Base-by-base conservation (phyloP, 805 yeast species). In the Starmerella geochares region DNA sequence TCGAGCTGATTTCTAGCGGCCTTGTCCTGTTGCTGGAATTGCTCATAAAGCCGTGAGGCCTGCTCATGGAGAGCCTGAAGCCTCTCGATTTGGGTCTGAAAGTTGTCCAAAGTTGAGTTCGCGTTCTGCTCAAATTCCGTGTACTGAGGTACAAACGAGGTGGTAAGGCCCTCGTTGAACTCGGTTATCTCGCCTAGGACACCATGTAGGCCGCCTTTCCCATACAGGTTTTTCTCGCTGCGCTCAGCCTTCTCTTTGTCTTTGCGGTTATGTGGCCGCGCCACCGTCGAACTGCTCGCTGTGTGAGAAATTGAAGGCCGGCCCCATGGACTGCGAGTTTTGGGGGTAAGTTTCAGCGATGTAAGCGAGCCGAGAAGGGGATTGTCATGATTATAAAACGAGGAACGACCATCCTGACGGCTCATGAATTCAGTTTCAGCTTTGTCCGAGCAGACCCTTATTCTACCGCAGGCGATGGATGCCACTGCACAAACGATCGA, bases 111-210 rank as follows among this genome's bases (percentile, higher is more conserved):
- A 7, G 57, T 23, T 37, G 48, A 37, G 8, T 48, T 27, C 24
- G 59, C 50, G 37, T 46, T 35, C 16, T 50, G 46, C 27, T 60
- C 63, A 21, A 58, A 36, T 10, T 51, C 54, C 31, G 40, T 52
- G 36, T 52, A 55, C 11, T 47, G 40, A 5, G 88, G 88, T 59
- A 79, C 78, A 23, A 66, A 59, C n/a, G 70, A 55, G 0, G 79
- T 60, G 48, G 79, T 70, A 2, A 71, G 66, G 17, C 76, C 51
- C 59, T 86, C 70, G 24, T 76, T 58, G 5, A 77, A 54, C 53
- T 83, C 69, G 56, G 80, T 83, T 53, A 75, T 67, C 5, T 68
- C 68, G 84, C 85, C 80, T 8, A 82, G 65, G 0, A 73, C 47
- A 14, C 36, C 14, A n/a, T 23, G 23, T 2, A 46, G 25, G n/a